Percentiles rank a stretch among this genome's conserved stretches.
Conservation (phyloP, 1,139 yeast species). For the Saccharomyces hybrid region DNA sequence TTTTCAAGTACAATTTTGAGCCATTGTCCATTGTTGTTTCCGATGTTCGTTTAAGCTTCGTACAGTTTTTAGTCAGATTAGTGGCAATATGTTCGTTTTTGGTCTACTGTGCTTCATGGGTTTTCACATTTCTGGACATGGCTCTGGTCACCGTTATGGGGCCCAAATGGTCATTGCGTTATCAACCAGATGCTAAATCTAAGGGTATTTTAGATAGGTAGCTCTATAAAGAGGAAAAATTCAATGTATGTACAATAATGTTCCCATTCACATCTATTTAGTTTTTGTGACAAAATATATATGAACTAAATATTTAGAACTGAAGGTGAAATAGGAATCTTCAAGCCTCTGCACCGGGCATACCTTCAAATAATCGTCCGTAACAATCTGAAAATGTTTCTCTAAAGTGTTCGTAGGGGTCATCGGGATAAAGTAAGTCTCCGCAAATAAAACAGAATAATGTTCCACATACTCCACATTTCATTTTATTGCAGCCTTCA, state of each 20-base stretch:
- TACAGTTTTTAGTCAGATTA: constrained; percentile 67
- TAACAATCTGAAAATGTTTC: constrained; percentile 41
- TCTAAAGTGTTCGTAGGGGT: constrained; percentile 52
- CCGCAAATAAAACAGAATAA: constrained; percentile 57
- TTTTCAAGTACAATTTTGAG: constrained; percentile 78
- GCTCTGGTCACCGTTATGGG: constrained; percentile 31
- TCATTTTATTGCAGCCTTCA: constrained; percentile 67
- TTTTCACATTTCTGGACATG: constrained; percentile 29
- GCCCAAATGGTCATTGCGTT: constrained; percentile 32
- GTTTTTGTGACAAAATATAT: background rate
- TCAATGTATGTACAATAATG: background rate
- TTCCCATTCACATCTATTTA: background rate
- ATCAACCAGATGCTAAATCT: constrained; percentile 24
- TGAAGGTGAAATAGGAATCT: background rate
- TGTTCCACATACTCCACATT: constrained; percentile 45
- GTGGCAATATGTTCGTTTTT: constrained; percentile 51
- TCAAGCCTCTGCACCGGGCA: constrained; percentile 33
- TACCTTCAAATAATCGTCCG: constrained; percentile 50
- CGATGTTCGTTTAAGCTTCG: constrained; percentile 68
- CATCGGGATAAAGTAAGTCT: constrained; percentile 32
- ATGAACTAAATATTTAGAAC: background rate
- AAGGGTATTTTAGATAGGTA: constrained; percentile 17
- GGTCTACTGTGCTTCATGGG: constrained; percentile 33
- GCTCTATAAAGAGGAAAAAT: background rate
- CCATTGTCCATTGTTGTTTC: constrained; percentile 65